Evolutionary conservation across 2,329 filamentous ascomycete genomes (phyloP), one percentile per base, ranked within the genome.

Genomic region (Rhinocladiella mackenziei): DNA sequence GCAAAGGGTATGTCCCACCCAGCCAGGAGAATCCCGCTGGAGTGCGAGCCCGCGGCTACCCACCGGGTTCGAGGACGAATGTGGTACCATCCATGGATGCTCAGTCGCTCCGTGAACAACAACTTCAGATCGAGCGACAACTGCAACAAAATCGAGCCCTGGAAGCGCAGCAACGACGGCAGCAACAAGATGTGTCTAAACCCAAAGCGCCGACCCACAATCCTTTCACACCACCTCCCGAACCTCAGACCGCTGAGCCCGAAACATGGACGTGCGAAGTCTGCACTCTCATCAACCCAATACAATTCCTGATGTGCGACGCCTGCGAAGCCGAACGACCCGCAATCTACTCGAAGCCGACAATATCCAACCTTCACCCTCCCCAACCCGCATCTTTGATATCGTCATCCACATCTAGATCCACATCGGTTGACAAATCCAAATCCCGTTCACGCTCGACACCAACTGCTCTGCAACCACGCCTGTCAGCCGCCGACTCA

Each of bases 271-370:
- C 71, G 17, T 83, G 80, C 57, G 67, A 73, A 8, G 69, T 74
- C 47, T 83, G 80, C 62, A 83, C 80, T 0, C 72, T 81, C 26
- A 70, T 77, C 47, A 83, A 83, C 48, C 74, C 77, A 1, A 56
- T 75, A n/a, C 71, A 72, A 18, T 79, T 73, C 53, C 70, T 81
- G 8, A 71, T 72, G 32, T 83, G 80, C 60, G 79, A 79, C 46
- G 79, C 73, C 2, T 83, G 80, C 56, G 71, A 69, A 5, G 63
- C 73, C 2, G 78, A 82, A 56, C 68, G 77, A 39, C 73, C 77
- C 0, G 63, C 41, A 20, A 40, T 67, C 11, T 61, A 66, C 60
- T 63, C 13, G 30, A 39, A 60, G 36, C 59, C 46, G 10, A 23
- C 29, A 7, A 7, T 11, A 11, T 26, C 13, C 22, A 10, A 37